A percentile compares a stretch with the other conserved stretches of the same genome.
Evolutionary conservation across 768 basidiomycete genomes (phyloP).

Genomic region (Leccinellum luteum): DNA sequence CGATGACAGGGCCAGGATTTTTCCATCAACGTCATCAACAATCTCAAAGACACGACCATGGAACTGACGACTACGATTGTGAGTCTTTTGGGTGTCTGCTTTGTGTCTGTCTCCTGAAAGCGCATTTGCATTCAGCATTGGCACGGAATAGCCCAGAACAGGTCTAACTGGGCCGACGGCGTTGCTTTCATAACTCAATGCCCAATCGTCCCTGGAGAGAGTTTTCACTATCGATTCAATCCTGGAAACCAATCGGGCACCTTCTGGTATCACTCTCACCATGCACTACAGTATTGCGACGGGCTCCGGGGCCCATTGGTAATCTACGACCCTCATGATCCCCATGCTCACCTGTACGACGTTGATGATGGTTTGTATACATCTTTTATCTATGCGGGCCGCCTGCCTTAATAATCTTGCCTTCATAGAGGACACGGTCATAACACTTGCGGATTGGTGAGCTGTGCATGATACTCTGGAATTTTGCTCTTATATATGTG

Average conservation of each 20-base stretch:
- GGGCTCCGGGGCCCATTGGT: constrained; percentile 42
- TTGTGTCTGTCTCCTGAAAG: not conserved
- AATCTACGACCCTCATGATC: constrained; percentile 47
- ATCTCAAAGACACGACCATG: constrained; percentile 33
- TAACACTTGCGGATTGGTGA: constrained; percentile 47
- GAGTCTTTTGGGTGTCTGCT: constrained; percentile 9
- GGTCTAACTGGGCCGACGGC: constrained; percentile 38
- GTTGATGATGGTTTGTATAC: constrained; percentile 42
- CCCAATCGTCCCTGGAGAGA: constrained; percentile 38
- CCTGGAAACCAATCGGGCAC: constrained; percentile 40
- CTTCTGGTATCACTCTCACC: constrained; percentile 50
- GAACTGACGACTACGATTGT: constrained; percentile 36
- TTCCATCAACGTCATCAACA: constrained; percentile 37
- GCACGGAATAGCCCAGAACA: constrained; percentile 35
- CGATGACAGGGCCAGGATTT: constrained; percentile 32
- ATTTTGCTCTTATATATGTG: not conserved
- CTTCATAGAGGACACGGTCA: constrained; percentile 38
- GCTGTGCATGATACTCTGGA: not conserved
- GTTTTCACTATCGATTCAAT: constrained; percentile 43
- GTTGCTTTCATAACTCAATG: constrained; percentile 45
- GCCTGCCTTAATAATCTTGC: not conserved
- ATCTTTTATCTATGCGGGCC: not conserved
- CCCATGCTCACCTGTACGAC: constrained; percentile 40
- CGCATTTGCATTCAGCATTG: constrained; percentile 27
- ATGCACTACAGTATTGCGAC: constrained; percentile 39